These are phyloP conservation scores for Liriodendron chinense DNA, from an alignment of 164 flowering plant genomes.

Conservation along the genomic window DNA sequence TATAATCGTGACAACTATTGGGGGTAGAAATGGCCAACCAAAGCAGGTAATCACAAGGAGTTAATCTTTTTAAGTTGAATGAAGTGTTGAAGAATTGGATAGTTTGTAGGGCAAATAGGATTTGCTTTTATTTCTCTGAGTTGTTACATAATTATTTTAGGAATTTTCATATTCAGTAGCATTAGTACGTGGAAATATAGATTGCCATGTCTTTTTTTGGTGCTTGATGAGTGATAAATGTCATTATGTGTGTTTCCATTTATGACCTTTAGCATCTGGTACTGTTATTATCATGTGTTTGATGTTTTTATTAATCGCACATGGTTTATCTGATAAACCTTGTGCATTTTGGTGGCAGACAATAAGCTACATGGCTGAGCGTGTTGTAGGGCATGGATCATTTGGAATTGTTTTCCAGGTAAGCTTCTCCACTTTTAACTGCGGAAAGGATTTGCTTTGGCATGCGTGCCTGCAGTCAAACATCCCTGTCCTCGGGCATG, in stretches of 20 bases:
- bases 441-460: neutral
- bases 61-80: neutral
- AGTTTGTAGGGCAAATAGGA: neutral
- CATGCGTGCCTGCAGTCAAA: neutral
- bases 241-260: neutral
- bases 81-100: neutral
- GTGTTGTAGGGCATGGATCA: slow-evolving; percentile 66
- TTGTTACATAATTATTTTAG: neutral
- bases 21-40: slow-evolving; percentile 65
- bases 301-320: neutral
- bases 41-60: slow-evolving; percentile 38
- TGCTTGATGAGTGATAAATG: neutral
- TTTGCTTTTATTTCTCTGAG: neutral
- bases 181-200: neutral
- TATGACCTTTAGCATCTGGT: neutral
- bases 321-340: neutral
- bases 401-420: slow-evolving; percentile 72
- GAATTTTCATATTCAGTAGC: neutral
- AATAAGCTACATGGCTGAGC: slow-evolving; percentile 72
- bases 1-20: slow-evolving; percentile 68
- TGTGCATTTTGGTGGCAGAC: slow-evolving; percentile 32
- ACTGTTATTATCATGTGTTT: neutral
- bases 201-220: neutral
- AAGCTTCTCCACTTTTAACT: neutral
- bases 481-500: neutral